Conservation (phyloP, 257 asterid genomes). For the Jaltomata sinuosa region DNA sequence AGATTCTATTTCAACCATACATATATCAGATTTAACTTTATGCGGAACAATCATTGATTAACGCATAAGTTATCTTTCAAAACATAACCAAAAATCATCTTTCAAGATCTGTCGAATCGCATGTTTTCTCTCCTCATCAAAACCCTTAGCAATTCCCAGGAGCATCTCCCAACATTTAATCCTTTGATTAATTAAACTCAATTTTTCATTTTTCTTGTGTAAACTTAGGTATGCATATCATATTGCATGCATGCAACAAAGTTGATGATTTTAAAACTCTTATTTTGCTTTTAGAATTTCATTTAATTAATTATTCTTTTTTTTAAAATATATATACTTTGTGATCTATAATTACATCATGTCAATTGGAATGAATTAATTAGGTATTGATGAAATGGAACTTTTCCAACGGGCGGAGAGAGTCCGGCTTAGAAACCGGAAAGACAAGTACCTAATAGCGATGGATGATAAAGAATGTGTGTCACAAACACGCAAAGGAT, state of each 20-base stretch:
- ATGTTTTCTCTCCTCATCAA: neutral
- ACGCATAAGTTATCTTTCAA: neutral
- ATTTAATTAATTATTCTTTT: neutral
- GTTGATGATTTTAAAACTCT: neutral
- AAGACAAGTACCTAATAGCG: constrained; percentile 53
- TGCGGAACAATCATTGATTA: neutral
- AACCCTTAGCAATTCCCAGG: neutral
- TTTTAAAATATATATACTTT: neutral
- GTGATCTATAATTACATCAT: neutral
- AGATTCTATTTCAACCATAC: neutral
- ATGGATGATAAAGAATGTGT: constrained; percentile 40
- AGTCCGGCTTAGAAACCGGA: constrained; percentile 38
- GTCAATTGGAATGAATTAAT: neutral
- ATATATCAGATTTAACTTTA: neutral
- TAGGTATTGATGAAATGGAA: constrained; percentile 33
- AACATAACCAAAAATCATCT: neutral
- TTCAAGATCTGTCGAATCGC: neutral
- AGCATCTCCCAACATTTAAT: neutral
- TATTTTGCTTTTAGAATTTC: too few relatives aligned
- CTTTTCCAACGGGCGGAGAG: constrained; percentile 41
- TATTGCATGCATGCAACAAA: neutral
- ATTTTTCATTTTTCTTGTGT: neutral
- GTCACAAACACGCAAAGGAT: constrained; percentile 35
- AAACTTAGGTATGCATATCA: neutral
- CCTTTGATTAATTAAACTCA: neutral